phyloP scores from a whole-genome alignment of 2,329 filamentous ascomycete genomes.

The Phaeosphaeria sp. region DNA sequence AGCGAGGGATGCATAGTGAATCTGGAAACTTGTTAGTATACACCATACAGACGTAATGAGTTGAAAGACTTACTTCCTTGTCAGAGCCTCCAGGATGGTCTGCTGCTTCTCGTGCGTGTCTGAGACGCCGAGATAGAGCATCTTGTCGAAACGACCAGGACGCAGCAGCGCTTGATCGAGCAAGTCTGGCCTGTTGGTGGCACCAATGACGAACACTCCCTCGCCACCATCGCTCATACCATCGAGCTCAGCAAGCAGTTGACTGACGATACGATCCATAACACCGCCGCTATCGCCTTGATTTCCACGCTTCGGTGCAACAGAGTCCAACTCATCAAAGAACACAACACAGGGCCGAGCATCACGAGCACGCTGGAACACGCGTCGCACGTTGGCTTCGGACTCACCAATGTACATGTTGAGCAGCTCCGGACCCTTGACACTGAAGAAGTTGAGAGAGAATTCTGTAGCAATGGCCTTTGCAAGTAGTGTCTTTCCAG shows the following conservation, averaged over 20 bases:
- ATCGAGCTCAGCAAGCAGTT: slow-evolving; percentile 92
- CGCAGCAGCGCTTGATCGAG: slow-evolving; percentile 88
- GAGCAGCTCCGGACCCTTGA: slow-evolving; percentile 88
- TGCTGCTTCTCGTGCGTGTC: slow-evolving; percentile 97
- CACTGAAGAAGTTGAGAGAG: slow-evolving; percentile 91
- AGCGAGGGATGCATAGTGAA: slow-evolving; percentile 84
- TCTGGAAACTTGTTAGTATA: slow-evolving; percentile 53
- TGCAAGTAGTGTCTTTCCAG: slow-evolving; percentile 88
- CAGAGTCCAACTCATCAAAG: slow-evolving; percentile 91
- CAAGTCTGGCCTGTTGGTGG: slow-evolving; percentile 92
- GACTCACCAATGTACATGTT: slow-evolving; percentile 98
- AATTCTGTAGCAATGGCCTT: slow-evolving; percentile 95
- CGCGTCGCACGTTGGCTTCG: slow-evolving; percentile 86
- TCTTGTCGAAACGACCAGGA: slow-evolving; percentile 95
- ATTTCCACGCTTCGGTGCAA: slow-evolving; percentile 94
- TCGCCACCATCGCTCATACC: slow-evolving; percentile 96
- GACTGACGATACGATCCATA: slow-evolving; percentile 97
- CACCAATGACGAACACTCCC: slow-evolving; percentile 90
- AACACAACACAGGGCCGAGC: slow-evolving; percentile 89
- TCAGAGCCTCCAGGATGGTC: slow-evolving; percentile 91
- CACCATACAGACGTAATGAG: not conserved
- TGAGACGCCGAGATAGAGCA: slow-evolving; percentile 95
- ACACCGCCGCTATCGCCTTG: slow-evolving; percentile 97
- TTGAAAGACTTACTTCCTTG: slow-evolving; percentile 77
- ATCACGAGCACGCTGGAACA: slow-evolving; percentile 86